Evolutionary conservation across 176 grass and related monocot species (phyloP).

Genomic region (Carex kokanica): DNA sequence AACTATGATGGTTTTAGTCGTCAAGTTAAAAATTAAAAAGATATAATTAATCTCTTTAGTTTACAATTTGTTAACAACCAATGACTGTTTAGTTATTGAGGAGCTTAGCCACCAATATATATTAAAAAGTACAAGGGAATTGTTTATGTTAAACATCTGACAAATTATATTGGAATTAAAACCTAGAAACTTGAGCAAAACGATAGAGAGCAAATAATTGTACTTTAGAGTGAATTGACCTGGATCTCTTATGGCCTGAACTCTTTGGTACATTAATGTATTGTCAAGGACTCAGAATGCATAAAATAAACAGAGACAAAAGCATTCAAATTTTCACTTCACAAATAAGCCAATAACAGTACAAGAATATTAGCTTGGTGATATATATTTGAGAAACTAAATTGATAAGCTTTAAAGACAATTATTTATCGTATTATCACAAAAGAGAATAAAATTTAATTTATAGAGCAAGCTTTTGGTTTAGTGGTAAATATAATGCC

Average conservation of each 20-base stretch:
- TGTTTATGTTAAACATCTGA: slow-evolving; percentile 19
- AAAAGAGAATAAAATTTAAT: not conserved
- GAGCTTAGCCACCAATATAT: not conserved
- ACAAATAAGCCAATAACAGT: not conserved
- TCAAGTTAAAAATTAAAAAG: not conserved
- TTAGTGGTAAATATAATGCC: too few species aligned
- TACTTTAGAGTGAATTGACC: not conserved
- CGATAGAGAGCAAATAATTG: not conserved
- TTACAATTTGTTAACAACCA: not conserved
- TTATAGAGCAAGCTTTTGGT: too few species aligned
- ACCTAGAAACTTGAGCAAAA: not conserved
- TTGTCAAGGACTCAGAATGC: not conserved
- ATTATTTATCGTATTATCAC: not conserved
- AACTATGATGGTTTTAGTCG: not conserved
- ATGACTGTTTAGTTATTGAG: not conserved
- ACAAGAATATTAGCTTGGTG: not conserved
- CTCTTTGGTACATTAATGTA: not conserved
- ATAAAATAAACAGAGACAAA: not conserved
- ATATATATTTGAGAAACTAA: not conserved
- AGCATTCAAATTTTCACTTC: not conserved
- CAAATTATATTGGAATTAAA: slow-evolving; percentile 1
- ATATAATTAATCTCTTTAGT: not conserved
- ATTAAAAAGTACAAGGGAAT: slow-evolving; percentile 6
- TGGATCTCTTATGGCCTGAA: not conserved
- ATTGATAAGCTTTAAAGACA: not conserved